phyloP scores from a whole-genome alignment of 1,284 basidiomycete genomes.

The Porodaedalea pini region DNA sequence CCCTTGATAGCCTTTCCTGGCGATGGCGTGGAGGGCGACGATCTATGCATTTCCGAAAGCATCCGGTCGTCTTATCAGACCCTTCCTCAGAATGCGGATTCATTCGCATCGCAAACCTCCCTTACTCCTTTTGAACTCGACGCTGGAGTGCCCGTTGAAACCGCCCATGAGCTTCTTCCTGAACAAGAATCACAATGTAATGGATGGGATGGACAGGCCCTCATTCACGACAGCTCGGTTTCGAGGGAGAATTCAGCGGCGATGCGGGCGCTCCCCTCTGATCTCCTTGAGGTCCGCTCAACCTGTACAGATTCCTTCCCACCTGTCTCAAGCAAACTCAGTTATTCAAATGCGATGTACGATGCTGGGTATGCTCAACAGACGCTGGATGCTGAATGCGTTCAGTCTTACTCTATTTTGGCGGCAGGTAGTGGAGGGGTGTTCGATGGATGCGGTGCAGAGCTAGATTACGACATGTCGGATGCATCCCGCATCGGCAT shows the following conservation, averaged over 20 bases:
- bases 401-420: neutral
- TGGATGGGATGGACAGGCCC: neutral
- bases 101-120: neutral
- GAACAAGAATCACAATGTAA: neutral
- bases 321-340: neutral
- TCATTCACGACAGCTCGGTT: neutral
- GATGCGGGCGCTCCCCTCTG: neutral
- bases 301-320: neutral
- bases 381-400: neutral
- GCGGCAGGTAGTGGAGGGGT: neutral
- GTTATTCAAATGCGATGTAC: neutral
- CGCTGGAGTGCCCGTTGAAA: neutral
- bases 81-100: neutral
- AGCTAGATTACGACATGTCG: neutral
- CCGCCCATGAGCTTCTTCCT: neutral
- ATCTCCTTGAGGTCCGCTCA: neutral
- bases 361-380: neutral
- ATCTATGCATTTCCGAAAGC: neutral
- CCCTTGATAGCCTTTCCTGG: conserved; percentile 1
- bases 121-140: neutral
- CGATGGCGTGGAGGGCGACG: neutral
- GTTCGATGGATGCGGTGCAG: neutral
- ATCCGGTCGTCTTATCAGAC: neutral
- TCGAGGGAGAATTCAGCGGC: neutral
- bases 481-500: neutral